Base-by-base conservation (phyloP, 352 stramenopile genomes). In the Pythium pectinolyticum region DNA sequence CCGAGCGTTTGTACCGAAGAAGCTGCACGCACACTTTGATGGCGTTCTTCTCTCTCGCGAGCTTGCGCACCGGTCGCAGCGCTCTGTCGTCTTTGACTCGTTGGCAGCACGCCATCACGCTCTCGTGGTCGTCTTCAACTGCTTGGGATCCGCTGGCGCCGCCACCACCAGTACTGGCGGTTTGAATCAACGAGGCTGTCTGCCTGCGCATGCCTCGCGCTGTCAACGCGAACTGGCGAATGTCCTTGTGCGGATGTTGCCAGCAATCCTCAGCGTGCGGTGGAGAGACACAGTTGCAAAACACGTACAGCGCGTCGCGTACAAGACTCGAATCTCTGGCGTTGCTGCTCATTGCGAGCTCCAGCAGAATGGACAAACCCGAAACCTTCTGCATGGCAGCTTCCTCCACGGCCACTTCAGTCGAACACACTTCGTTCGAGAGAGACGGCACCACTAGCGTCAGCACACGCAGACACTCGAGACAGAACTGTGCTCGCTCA, bases 11-110 rank as follows among this genome's bases (percentile, higher is more conserved):
- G 73, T 97, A 97, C 3, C 86, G 77, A 35, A 97, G 75, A 40
- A 97, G 67, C 53, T 92, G 88, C 0, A 96, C 72, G 28, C 89
- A 95, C 8, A 97, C 87, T 67, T 95, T 92, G 59, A 95, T 92
- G 0, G 86, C 84, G 59, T 93, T 95, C 31, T 82, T 83, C 49
- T 92, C 86, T 49, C 86, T 67, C 2, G 86, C 86, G 10, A 93
- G 53, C 37, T 87, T 90, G 12, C 85, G 77, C 28, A 95, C 85
- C 2, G 84, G 80, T 30, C 84, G 73, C 17, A 92, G 51, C 22
- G 77, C 71, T 34, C 82, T 89, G 67, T 92, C 83, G 24, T 91
- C 83, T 58, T 77, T 80, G 25, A 80, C 80, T 53, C 77, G 74
- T 0, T 61, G 41, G 41, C 84, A 94, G 51, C 84, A 94, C 19